Conservation (phyloP, 2,329 filamentous ascomycete species). For the Phaeosphaeriaceae sp. region DNA sequence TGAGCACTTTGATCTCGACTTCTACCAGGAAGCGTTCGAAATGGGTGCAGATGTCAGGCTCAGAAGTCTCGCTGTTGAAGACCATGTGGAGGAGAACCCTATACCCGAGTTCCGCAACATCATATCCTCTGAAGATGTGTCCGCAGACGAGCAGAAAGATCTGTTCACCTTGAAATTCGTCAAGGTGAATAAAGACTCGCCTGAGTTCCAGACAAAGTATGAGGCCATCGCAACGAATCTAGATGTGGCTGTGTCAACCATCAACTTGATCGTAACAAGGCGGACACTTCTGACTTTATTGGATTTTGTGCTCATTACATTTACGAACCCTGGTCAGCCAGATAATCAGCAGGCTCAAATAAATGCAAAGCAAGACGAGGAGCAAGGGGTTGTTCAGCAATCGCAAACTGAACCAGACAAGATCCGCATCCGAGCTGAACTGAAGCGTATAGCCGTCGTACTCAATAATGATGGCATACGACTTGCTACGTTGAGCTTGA, state of each 20-base stretch:
- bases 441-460: slow-evolving; percentile 92
- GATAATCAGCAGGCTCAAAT: slow-evolving; percentile 45
- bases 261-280: slow-evolving; percentile 93
- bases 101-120: slow-evolving; percentile 95
- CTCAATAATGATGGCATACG: slow-evolving; percentile 98
- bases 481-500: slow-evolving; percentile 89
- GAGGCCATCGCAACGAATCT: slow-evolving; percentile 94
- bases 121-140: slow-evolving; percentile 83
- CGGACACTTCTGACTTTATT: slow-evolving; percentile 90
- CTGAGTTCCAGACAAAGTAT: slow-evolving; percentile 90
- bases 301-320: slow-evolving; percentile 93
- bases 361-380: slow-evolving; percentile 38
- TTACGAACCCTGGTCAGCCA: slow-evolving; percentile 69
- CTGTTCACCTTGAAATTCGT: slow-evolving; percentile 89
- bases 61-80: slow-evolving; percentile 85
- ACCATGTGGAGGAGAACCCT: slow-evolving; percentile 88
- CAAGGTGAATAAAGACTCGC: slow-evolving; percentile 87
- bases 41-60: slow-evolving; percentile 92
- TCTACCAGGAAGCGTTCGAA: slow-evolving; percentile 87
- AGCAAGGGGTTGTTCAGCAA: slow-evolving; percentile 47
- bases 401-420: slow-evolving; percentile 66
- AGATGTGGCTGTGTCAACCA: slow-evolving; percentile 88
- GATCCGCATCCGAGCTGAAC: slow-evolving; percentile 89
- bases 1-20: slow-evolving; percentile 84
- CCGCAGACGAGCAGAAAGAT: slow-evolving; percentile 74